Conservation (phyloP, 495 filamentous ascomycete genomes). For the Cercophora samala region DNA sequence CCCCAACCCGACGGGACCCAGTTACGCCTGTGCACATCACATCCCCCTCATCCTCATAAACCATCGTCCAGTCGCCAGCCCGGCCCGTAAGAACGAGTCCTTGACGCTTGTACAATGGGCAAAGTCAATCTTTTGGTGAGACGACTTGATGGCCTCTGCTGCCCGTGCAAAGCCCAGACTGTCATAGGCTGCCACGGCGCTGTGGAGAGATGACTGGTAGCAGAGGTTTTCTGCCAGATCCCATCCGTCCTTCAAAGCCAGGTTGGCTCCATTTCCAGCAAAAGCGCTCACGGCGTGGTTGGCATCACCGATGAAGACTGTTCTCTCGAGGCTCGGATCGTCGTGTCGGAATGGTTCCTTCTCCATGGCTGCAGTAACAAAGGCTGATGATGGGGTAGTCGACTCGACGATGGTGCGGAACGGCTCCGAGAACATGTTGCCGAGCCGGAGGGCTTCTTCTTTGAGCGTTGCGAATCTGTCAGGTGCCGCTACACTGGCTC, state of each 20-base stretch:
- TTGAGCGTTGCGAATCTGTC: slow-evolving; percentile 20
- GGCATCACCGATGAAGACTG: slow-evolving; percentile 43
- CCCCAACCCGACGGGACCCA: background rate
- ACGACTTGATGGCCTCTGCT: slow-evolving; percentile 22
- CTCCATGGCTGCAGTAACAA: slow-evolving; percentile 33
- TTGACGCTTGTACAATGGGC: slow-evolving; percentile 37
- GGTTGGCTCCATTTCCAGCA: slow-evolving; percentile 43
- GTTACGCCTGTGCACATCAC: background rate
- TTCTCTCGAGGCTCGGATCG: slow-evolving; percentile 5
- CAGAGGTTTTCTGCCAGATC: slow-evolving; percentile 35
- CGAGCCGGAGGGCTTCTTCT: slow-evolving; percentile 28
- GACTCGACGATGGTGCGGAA: slow-evolving; percentile 34
- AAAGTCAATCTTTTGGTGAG: slow-evolving; percentile 24
- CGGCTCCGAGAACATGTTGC: slow-evolving; percentile 28
- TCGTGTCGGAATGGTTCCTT: slow-evolving; percentile 39
- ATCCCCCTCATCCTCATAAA: slow-evolving; percentile 15
- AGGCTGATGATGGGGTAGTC: slow-evolving; percentile 29
- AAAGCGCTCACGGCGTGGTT: slow-evolving; percentile 47
- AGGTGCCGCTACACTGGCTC: background rate
- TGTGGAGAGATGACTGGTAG: slow-evolving; percentile 10
- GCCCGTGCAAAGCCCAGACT: slow-evolving; percentile 29
- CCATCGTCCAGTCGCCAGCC: slow-evolving; percentile 12
- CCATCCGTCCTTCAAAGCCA: slow-evolving; percentile 43
- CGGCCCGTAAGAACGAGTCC: slow-evolving; percentile 13
- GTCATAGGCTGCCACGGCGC: slow-evolving; percentile 32